phyloP scores from a whole-genome alignment of 169 alveolate species.

The Cryptosporidium xiaoi region DNA sequence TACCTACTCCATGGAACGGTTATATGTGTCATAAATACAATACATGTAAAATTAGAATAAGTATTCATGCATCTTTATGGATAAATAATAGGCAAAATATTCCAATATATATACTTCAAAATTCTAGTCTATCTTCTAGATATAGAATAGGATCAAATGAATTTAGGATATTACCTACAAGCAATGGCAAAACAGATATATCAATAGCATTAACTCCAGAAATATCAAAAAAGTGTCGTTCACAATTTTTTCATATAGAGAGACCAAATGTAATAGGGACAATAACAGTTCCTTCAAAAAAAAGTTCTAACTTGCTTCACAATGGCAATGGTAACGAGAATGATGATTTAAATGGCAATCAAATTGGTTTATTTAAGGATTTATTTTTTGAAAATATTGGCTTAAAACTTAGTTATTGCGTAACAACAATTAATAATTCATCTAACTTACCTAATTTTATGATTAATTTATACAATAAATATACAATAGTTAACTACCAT shows the following conservation, averaged over 20 bases:
- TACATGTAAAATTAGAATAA: conserved; percentile 53
- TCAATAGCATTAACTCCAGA: conserved; percentile 57
- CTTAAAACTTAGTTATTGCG: conserved; percentile 45
- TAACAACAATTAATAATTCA: conserved; percentile 26
- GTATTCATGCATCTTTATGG: conserved; percentile 37
- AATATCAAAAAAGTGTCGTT: conserved; percentile 13
- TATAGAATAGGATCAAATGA: conserved; percentile 55
- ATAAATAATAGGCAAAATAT: conserved; percentile 37
- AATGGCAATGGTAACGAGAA: neutral
- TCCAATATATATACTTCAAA: conserved; percentile 48
- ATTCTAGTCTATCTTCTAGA: conserved; percentile 27
- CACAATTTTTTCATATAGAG: conserved; percentile 40
- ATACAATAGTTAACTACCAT: conserved; percentile 37
- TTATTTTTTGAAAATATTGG: neutral
- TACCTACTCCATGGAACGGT: conserved; percentile 57
- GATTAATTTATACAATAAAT: conserved; percentile 48
- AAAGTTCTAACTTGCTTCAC: neutral
- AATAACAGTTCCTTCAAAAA: conserved; percentile 44
- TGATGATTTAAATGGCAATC: neutral
- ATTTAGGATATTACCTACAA: conserved; percentile 35
- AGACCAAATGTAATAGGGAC: conserved; percentile 53
- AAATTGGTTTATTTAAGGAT: neutral
- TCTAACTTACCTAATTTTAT: conserved; percentile 30
- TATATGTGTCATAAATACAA: conserved; percentile 20
- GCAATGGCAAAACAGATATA: conserved; percentile 40